Evolutionary conservation across 129 eudicot species (phyloP), one percentile per base, ranked within the genome.

Genomic region (Escallonia herrerae): DNA sequence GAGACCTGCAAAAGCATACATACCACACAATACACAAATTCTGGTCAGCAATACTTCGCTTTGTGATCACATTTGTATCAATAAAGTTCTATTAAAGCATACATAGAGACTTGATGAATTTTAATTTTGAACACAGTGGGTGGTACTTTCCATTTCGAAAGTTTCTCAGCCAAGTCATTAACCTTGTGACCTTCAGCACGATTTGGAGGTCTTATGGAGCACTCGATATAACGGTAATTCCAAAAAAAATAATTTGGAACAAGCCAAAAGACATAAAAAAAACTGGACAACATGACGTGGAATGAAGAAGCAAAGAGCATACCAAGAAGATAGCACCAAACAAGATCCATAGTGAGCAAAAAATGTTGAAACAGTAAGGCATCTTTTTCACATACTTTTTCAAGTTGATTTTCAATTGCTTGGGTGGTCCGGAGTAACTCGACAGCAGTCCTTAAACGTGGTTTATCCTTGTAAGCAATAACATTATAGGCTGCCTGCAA

Each of bases 371-470:
- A 14, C 15, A 55, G 38, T 55, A 38, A n/a, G 6, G 39, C 59
- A 15, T 2, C 15, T 55, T 3, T 15, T 38, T 13, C 13, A 74
- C 81, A 12, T 76, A 93, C 99, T 60, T 84, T 82, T 63, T 79
- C 85, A 74, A 94, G 81, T 64, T 75, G 78, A 64, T 60, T 65
- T 68, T 80, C 93, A n/a, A 94, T 83, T 74, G 86, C 94, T 64
- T 89, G 79, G 62, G 99, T 89, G 40, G 99, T 77, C 43, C 58
- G 75, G 51, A 89, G 76, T 57, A 94, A 62, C 80, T 94, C 95
- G 78, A 89, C 15, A 63, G 95, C 99, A 7, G 96, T 94, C 60
- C 87, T 72, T 68, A 94, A 66, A 15, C 99, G 96, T 12, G 99
- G 97, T 73, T 82, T 86, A 62, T 86, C 84, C 77, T 78, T 86